Conservation (phyloP, 106 monocot genomes). For the Iris macrosiphon region DNA sequence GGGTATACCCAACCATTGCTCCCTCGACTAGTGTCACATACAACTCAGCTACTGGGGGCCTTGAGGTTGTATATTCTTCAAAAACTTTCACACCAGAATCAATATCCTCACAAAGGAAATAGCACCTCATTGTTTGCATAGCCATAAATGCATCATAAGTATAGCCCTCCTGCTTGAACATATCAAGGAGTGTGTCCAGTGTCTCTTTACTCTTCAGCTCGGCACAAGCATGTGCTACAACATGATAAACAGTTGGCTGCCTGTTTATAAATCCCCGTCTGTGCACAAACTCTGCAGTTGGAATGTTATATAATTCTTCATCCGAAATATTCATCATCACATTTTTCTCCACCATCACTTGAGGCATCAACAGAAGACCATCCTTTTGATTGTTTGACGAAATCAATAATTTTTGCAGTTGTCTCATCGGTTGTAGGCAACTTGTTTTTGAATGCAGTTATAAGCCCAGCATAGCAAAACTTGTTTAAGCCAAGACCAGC, state of each 20-base stretch:
- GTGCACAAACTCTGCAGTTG: slow-evolving; percentile 78
- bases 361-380: slow-evolving; percentile 80
- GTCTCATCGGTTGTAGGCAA: slow-evolving; percentile 62
- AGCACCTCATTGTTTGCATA: slow-evolving; percentile 81
- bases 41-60: slow-evolving; percentile 44
- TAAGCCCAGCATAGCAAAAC: slow-evolving; percentile 97
- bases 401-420: slow-evolving; percentile 73
- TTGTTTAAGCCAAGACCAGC: slow-evolving; percentile 92
- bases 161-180: slow-evolving; percentile 56
- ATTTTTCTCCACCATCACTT: slow-evolving; percentile 84
- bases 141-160: slow-evolving; percentile 54
- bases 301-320: slow-evolving; percentile 92
- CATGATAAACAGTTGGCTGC: slow-evolving; percentile 79
- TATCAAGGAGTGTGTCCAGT: slow-evolving; percentile 61
- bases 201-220: slow-evolving; percentile 81
- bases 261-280: slow-evolving; percentile 64
- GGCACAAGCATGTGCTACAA: slow-evolving; percentile 82
- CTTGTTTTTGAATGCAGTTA: slow-evolving; percentile 86
- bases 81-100: slow-evolving; percentile 62
- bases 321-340: slow-evolving; percentile 91
- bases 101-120: slow-evolving; percentile 56
- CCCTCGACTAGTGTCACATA: slow-evolving; percentile 72
- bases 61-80: slow-evolving; percentile 53
- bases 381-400: slow-evolving; percentile 90
- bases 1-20: slow-evolving; percentile 80